These are phyloP conservation scores for Fusarium liriodendri DNA, from an alignment of 2,329 filamentous ascomycete genomes.

Conservation along the genomic window DNA sequence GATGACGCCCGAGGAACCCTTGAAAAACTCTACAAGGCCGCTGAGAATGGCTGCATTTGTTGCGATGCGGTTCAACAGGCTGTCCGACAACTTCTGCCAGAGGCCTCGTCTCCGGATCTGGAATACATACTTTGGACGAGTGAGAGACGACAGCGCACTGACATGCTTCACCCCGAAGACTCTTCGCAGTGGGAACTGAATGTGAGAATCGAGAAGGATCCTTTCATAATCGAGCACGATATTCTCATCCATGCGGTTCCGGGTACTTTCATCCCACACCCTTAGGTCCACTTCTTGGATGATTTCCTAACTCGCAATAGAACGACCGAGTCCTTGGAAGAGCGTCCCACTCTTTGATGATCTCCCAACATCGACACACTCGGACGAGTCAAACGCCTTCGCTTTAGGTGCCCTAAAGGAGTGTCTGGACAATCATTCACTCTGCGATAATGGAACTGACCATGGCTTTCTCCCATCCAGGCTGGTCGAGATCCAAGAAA, in stretches of 20 bases:
- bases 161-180: slow-evolving; percentile 1
- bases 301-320: background rate
- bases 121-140: background rate
- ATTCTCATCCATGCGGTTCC: background rate
- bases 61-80: background rate
- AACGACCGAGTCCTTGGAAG: background rate
- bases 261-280: background rate
- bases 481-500: background rate
- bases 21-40: background rate
- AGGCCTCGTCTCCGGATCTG: background rate
- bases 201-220: background rate
- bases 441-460: background rate
- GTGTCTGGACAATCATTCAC: background rate
- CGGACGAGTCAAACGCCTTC: background rate
- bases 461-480: background rate
- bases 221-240: background rate
- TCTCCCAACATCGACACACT: background rate
- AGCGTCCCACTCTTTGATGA: background rate
- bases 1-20: background rate
- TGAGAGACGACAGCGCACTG: background rate
- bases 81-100: background rate
- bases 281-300: too few species aligned
- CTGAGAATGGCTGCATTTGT: background rate
- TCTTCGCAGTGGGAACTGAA: background rate
- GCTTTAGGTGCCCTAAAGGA: background rate